phyloP scores from a whole-genome alignment of 1,139 yeast genomes.

The Geotrichum histeridarum region DNA sequence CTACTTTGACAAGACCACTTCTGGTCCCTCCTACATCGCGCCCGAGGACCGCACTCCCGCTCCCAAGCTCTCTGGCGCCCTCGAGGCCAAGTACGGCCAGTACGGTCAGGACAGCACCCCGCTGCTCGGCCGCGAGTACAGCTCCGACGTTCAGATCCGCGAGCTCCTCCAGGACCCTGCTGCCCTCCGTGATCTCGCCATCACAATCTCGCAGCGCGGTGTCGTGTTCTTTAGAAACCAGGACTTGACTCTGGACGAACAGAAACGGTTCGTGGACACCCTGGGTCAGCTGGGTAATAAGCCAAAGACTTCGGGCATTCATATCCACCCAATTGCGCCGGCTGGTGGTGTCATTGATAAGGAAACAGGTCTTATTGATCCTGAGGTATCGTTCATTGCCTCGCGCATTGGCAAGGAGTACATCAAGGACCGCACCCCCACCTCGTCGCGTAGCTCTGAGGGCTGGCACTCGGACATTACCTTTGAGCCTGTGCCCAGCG shows the following conservation, averaged over 20 bases:
- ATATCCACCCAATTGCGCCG: conserved; percentile 24
- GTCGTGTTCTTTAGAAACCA: conserved; percentile 64
- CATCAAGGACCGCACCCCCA: conserved; percentile 3
- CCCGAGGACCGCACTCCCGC: conserved; percentile 3
- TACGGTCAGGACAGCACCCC: conserved; percentile 31
- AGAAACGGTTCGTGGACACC: conserved; percentile 2
- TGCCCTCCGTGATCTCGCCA: conserved; percentile 47
- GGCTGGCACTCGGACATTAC: conserved; percentile 48
- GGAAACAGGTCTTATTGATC: conserved; percentile 20
- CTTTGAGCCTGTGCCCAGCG: conserved; percentile 46
- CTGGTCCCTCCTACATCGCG: conserved; percentile 6
- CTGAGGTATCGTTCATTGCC: conserved; percentile 24
- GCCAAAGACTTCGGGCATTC: conserved; percentile 6
- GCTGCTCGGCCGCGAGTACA: conserved; percentile 31
- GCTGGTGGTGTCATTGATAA: conserved; percentile 30
- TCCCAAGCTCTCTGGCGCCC: conserved; percentile 22
- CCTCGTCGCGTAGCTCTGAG: background rate
- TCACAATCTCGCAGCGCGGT: conserved; percentile 59
- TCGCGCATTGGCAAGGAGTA: conserved; percentile 25
- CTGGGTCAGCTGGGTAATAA: conserved; percentile 2
- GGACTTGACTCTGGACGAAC: conserved; percentile 13
- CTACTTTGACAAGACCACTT: conserved; percentile 21
- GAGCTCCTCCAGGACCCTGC: conserved; percentile 37
- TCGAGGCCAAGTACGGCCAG: conserved; percentile 27
- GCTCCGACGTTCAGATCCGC: conserved; percentile 37